A percentile compares a stretch with the other conserved stretches of the same genome.
Evolutionary conservation across 2,329 filamentous ascomycete genomes (phyloP).

Genomic region (Xylariaceae sp.): DNA sequence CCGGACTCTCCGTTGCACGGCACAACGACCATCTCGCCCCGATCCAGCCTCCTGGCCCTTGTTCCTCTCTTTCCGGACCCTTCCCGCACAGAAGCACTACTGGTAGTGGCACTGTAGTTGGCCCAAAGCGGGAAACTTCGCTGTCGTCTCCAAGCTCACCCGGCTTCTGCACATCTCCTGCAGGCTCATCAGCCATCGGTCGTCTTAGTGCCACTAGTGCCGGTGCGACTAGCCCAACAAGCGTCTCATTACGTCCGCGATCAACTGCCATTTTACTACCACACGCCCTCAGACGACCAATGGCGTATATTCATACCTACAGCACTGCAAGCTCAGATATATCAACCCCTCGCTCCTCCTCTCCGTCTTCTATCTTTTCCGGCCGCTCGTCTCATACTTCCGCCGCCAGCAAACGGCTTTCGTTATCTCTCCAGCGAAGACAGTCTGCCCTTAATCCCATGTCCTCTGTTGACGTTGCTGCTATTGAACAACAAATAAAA

Average conservation of each 20-base stretch:
- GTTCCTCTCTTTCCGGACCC: constrained; percentile 29
- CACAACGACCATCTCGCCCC: constrained; percentile 19
- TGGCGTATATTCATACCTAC: constrained; percentile 44
- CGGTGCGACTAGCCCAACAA: constrained; percentile 10
- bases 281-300: constrained; percentile 33
- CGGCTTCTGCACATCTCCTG: constrained; percentile 10
- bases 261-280: constrained; percentile 21
- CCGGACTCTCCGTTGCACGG: constrained; percentile 21
- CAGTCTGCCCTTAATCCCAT: constrained; percentile 54
- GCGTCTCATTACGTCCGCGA: constrained; percentile 11
- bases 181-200: constrained; percentile 15
- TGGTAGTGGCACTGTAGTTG: constrained; percentile 19
- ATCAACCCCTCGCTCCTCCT: constrained; percentile 54
- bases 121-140: constrained; percentile 27
- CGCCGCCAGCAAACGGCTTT: constrained; percentile 51
- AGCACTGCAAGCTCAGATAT: constrained; percentile 50
- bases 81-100: constrained; percentile 30
- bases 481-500: constrained; percentile 60
- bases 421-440: constrained; percentile 48
- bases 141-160: constrained; percentile 11
- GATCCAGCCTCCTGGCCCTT: constrained; percentile 26
- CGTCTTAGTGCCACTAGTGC: constrained; percentile 20
- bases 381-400: constrained; percentile 49
- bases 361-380: constrained; percentile 48
- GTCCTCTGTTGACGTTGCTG: constrained; percentile 54